Percentiles rank a stretch among this genome's conserved stretches.
Evolutionary conservation across 768 basidiomycete genomes (phyloP).

Genomic region (Phaeotremella skinneri): DNA sequence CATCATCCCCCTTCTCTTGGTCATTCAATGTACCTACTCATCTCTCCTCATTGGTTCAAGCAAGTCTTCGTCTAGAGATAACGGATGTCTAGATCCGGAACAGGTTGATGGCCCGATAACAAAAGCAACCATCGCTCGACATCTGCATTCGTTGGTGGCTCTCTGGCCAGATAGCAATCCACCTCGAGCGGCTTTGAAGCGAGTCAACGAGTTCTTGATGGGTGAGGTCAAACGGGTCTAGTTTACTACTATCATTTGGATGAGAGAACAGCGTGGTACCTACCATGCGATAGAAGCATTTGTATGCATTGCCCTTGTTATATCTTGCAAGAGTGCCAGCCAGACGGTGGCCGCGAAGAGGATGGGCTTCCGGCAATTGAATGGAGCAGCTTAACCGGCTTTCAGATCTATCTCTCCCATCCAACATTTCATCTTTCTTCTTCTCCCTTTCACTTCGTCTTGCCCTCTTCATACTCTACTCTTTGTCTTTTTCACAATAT

Average conservation of each 20-base stretch:
- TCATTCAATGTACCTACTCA: conserved; percentile 9
- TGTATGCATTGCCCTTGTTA: not conserved
- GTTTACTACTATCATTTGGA: too few species aligned
- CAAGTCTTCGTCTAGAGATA: not conserved
- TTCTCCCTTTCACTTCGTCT: too few species aligned
- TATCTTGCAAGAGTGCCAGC: not conserved
- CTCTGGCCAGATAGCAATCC: conserved; percentile 76
- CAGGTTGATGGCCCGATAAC: conserved; percentile 36
- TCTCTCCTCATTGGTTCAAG: conserved; percentile 17
- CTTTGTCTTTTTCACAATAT: too few species aligned
- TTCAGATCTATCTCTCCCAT: not conserved
- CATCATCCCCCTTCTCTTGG: conserved; percentile 30
- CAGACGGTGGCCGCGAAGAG: too few species aligned
- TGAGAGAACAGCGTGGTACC: too few species aligned
- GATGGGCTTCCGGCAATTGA: not conserved
- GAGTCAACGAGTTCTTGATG: conserved; percentile 72
- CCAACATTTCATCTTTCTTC: not conserved
- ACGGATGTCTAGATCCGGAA: not conserved
- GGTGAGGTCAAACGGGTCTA: conserved; percentile 13
- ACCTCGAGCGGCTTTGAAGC: conserved; percentile 72
- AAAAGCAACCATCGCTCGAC: conserved; percentile 67
- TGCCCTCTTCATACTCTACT: too few species aligned
- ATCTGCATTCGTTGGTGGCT: conserved; percentile 83
- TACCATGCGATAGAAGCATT: not conserved
- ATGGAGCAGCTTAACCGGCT: not conserved